Base-by-base conservation (phyloP, 1,284 basidiomycete species). In the Marasmius fiardii region DNA sequence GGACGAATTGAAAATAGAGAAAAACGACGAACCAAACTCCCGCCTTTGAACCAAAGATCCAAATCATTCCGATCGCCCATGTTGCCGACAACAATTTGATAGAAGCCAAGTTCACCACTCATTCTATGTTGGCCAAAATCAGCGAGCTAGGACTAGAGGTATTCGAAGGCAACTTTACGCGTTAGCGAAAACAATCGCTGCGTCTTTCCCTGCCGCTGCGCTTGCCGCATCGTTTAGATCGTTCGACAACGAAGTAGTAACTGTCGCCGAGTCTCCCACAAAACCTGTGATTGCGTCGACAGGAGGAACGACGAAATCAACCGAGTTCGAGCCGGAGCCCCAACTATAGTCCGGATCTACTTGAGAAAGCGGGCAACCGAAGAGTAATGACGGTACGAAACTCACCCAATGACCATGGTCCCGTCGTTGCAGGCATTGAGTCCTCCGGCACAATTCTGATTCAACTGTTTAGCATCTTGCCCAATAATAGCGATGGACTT, bases 51-150 rank as follows among this genome's bases (percentile, higher is more conserved):
- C 90, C 89, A 92, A 0, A 88, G 77, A 20, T 80, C 79, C 11
- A 92, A 70, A 63, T 92, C 85, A 64, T 91, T 90, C 31, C 88
- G 78, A 65, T 92, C 90, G 7, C 87, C 87, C 55, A 76, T 75
- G 59, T 85, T 86, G 1, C 81, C 81, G 43, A 82, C 81, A 1
- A 89, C 84, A 4, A 77, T 77, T 41, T 83, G 74, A 66, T 89
- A 82, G 43, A 67, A 64, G 1, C 73, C 75, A 4, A 78, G 67
- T 56, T 79, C 77, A 14, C 77, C 76, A 56, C 77, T 78, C 74
- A 75, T 76, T 0, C 72, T 75, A 51, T 37, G 16, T 1, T 31
- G 23, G 16, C 7, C 14, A 53, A 24, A 11, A 41, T 28, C 16
- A 31, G 33, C 47, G 31, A 12, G n/a, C 14, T 28, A 20, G n/a